phyloP scores from a whole-genome alignment of 2,329 filamentous ascomycete genomes.

The Keithomyces neogunnii region DNA sequence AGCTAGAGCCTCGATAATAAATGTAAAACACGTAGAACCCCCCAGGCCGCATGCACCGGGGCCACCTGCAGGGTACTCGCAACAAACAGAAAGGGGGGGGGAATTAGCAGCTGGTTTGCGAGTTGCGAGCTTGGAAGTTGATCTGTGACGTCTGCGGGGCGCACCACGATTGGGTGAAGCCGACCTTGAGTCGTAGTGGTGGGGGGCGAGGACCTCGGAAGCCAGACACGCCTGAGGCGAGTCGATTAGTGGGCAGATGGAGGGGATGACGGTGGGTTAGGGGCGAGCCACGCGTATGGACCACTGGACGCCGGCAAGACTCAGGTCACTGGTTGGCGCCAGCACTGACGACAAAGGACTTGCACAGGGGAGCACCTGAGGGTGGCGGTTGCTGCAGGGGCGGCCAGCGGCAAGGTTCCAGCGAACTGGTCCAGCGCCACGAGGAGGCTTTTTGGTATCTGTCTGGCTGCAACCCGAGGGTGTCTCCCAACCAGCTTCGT shows the following conservation, averaged over 20 bases:
- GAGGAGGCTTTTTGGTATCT: neutral
- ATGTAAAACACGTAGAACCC: neutral
- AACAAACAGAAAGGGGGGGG: neutral
- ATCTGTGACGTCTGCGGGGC: constrained; percentile 8
- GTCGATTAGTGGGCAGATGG: neutral
- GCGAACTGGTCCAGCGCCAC: no score
- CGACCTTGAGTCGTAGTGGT: neutral
- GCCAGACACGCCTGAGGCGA: neutral
- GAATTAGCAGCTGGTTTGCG: no score
- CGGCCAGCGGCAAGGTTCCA: no score
- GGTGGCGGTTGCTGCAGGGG: neutral
- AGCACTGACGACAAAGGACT: neutral
- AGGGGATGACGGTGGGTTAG: no score
- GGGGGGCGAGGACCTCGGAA: neutral
- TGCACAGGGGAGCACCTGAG: neutral
- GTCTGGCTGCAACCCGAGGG: neutral
- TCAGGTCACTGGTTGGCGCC: no score
- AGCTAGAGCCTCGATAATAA: neutral
- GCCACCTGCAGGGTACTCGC: neutral
- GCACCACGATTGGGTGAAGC: neutral
- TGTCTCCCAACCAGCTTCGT: neutral
- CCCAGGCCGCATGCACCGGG: neutral
- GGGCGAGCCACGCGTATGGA: no score
- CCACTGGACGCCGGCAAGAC: no score
- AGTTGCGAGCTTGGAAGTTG: no score